Percentiles rank a stretch among this genome's conserved stretches.
Evolutionary conservation across 345 rosid genomes (phyloP).

Genomic region (Mangifera indica): DNA sequence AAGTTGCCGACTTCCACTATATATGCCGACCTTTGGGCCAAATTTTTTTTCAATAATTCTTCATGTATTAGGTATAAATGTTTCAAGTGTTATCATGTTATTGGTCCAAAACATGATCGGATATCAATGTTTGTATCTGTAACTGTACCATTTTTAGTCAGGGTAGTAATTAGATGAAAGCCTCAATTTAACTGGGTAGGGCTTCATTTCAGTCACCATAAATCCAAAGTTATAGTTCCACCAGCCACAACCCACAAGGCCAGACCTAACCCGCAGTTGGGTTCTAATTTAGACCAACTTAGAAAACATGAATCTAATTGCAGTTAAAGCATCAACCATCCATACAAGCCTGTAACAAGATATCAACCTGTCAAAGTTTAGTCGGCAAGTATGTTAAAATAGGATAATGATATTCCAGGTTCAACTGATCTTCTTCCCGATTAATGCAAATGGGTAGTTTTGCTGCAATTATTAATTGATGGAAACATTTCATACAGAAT

Average conservation of each 20-base stretch:
- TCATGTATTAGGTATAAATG: too few species aligned
- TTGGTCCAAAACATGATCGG: too few species aligned
- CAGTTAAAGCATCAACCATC: neutral
- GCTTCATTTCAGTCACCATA: neutral
- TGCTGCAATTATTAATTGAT: neutral
- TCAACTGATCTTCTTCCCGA: neutral
- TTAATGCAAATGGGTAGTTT: neutral
- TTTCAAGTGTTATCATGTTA: too few species aligned
- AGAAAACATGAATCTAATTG: neutral
- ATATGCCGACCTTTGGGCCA: neutral
- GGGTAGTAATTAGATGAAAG: neutral
- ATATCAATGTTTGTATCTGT: too few species aligned
- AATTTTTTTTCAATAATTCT: neutral
- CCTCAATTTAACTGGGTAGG: neutral
- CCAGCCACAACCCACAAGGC: neutral
- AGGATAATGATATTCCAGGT: neutral
- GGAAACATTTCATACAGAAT: too few species aligned
- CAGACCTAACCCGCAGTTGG: too few species aligned
- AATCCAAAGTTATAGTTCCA: neutral
- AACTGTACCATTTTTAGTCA: too few species aligned
- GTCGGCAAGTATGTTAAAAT: neutral
- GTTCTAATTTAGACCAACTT: neutral
- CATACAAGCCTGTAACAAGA: neutral
- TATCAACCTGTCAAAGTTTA: neutral
- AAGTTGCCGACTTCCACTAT: neutral